Percentiles rank a stretch among this genome's conserved stretches.
Conservation (phyloP, 2,329 filamentous ascomycete genomes). For the Periconia sp. region DNA sequence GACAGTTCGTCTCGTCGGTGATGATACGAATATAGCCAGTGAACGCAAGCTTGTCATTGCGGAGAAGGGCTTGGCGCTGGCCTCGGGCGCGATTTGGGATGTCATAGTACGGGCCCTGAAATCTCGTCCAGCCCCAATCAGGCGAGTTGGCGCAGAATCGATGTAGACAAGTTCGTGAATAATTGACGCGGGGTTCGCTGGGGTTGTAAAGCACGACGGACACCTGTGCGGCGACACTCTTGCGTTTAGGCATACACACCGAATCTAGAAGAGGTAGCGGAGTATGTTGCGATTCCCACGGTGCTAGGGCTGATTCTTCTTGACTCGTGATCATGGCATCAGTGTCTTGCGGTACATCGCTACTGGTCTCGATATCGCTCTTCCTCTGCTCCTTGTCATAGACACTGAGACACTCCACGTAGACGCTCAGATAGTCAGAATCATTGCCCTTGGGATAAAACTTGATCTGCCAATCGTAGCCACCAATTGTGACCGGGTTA, state of each 20-base stretch:
- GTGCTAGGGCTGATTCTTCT: conserved; percentile 1
- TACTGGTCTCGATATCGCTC: conserved; percentile 2
- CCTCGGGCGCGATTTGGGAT: conserved; percentile 63
- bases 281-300: conserved; percentile 33
- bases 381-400: conserved; percentile 14
- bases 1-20: conserved; percentile 64
- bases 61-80: conserved; percentile 64
- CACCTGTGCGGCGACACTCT: conserved; percentile 63
- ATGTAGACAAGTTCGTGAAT: conserved; percentile 62
- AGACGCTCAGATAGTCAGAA: conserved; percentile 64
- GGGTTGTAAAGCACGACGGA: conserved; percentile 69
- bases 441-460: conserved; percentile 68
- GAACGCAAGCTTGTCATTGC: conserved; percentile 66
- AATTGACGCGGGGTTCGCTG: conserved; percentile 64
- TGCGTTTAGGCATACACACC: conserved; percentile 46
- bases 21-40: conserved; percentile 67
- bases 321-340: conserved; percentile 15
- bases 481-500: conserved; percentile 61
- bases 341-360: conserved; percentile 5
- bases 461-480: conserved; percentile 70
- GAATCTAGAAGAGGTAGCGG: conserved; percentile 45
- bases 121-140: conserved; percentile 70
- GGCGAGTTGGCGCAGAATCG: conserved; percentile 64
- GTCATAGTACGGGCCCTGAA: conserved; percentile 64
- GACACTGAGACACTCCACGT: conserved; percentile 65